Evolutionary conservation across 768 basidiomycete genomes (phyloP).

Genomic region (Auricularia auricula-judae): DNA sequence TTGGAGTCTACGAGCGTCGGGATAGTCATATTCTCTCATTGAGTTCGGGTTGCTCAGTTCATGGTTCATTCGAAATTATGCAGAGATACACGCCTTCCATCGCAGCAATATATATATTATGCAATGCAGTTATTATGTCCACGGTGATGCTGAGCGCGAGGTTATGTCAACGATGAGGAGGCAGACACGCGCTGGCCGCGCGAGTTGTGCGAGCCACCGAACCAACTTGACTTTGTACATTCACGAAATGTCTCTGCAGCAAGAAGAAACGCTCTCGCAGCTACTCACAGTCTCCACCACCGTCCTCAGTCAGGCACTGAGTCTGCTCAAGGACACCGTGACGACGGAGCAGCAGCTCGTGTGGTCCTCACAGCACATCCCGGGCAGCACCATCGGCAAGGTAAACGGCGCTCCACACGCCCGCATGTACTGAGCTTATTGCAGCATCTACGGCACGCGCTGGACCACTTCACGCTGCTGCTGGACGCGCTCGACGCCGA

Average conservation of each 20-base stretch:
- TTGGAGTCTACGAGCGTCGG: conserved; percentile 43
- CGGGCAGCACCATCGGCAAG: conserved; percentile 81
- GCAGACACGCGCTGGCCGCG: not conserved
- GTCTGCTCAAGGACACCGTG: conserved; percentile 56
- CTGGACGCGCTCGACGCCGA: conserved; percentile 22
- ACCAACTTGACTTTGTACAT: conserved; percentile 3
- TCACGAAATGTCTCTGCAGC: conserved; percentile 1
- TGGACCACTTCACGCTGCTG: conserved; percentile 70
- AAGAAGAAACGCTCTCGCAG: conserved; percentile 28
- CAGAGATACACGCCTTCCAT: conserved; percentile 41
- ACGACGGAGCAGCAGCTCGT: conserved; percentile 60
- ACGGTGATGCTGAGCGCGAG: conserved; percentile 6
- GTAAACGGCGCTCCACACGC: not conserved
- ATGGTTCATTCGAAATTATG: conserved; percentile 74
- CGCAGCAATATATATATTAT: conserved; percentile 12
- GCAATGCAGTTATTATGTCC: conserved; percentile 4
- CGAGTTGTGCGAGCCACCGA: not conserved
- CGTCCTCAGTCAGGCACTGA: conserved; percentile 61
- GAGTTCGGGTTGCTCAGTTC: conserved; percentile 58
- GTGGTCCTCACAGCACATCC: conserved; percentile 57
- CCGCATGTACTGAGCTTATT: not conserved
- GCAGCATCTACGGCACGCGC: conserved; percentile 77
- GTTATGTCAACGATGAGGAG: not conserved
- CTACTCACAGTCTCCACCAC: conserved; percentile 57
- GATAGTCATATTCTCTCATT: conserved; percentile 58